Conservation (phyloP, 2,329 filamentous ascomycete genomes). For the Sphaerulina populicola region DNA sequence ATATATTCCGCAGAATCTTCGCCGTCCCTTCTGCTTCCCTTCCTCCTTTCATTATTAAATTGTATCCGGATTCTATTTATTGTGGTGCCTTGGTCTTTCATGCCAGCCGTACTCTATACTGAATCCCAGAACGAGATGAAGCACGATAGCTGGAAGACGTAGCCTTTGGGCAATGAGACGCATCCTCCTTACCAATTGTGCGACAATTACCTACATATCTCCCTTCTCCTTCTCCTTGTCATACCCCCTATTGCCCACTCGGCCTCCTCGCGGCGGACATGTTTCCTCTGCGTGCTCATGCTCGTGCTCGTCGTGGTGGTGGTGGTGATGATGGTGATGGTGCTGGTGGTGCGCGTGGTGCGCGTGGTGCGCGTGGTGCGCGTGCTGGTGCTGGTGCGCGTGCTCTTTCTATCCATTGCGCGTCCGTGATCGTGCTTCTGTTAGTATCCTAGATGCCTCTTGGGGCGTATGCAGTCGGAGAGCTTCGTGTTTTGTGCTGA, state of each 20-base stretch:
- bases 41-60: slow-evolving; percentile 32
- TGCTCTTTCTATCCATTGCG: not conserved
- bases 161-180: slow-evolving; percentile 42
- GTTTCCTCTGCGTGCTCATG: no score
- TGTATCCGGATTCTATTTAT: slow-evolving; percentile 57
- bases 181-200: slow-evolving; percentile 59
- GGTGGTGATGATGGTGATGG: no score
- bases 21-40: slow-evolving; percentile 23
- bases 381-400: no score
- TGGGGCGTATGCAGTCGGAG: no score
- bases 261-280: not conserved
- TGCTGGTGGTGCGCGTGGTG: no score
- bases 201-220: slow-evolving; percentile 44
- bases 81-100: slow-evolving; percentile 48
- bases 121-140: slow-evolving; percentile 51
- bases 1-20: slow-evolving; percentile 7
- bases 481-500: no score
- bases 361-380: no score
- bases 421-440: not conserved
- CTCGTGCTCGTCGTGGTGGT: no score
- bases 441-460: not conserved
- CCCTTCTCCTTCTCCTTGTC: slow-evolving; percentile 1
- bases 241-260: not conserved
- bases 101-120: slow-evolving; percentile 54
- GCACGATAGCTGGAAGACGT: slow-evolving; percentile 56